phyloP scores from a whole-genome alignment of 305 asterid species.

The Fraxinus platypoda region DNA sequence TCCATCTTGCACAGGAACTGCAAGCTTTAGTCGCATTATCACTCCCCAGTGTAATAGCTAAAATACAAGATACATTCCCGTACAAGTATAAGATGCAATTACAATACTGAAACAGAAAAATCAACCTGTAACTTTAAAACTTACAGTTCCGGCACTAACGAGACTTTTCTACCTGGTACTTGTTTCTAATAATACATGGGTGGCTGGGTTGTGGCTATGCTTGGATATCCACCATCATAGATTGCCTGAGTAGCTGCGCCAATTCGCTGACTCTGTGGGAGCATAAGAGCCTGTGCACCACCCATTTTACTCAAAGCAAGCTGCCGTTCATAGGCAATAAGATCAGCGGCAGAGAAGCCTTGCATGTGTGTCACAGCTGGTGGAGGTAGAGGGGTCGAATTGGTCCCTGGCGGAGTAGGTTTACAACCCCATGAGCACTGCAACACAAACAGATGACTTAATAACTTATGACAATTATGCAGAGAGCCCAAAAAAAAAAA shows the following conservation, averaged over 20 bases:
- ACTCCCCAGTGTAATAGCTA: conserved; percentile 17
- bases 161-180: neutral
- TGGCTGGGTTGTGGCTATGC: conserved; percentile 45
- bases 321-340: conserved; percentile 68
- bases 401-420: conserved; percentile 83
- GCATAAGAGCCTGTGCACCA: conserved; percentile 40
- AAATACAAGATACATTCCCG: conserved; percentile 11
- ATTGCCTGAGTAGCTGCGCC: conserved; percentile 42
- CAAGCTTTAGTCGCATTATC: neutral
- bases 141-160: neutral
- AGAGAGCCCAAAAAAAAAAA: neutral
- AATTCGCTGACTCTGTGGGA: conserved; percentile 45
- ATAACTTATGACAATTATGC: neutral
- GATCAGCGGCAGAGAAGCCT: conserved; percentile 56
- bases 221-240: conserved; percentile 46
- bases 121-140: neutral
- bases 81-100: conserved; percentile 19
- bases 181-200: conserved; percentile 53
- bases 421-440: conserved; percentile 97
- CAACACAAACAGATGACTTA: neutral
- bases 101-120: neutral
- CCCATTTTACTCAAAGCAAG: conserved; percentile 63
- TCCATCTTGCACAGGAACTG: conserved; percentile 4
- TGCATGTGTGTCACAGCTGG: conserved; percentile 60
- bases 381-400: conserved; percentile 79